Evolutionary conservation across 2,329 filamentous ascomycete species (phyloP), one percentile per base, ranked within the genome.

Genomic region (Salinomyces thailandicus): DNA sequence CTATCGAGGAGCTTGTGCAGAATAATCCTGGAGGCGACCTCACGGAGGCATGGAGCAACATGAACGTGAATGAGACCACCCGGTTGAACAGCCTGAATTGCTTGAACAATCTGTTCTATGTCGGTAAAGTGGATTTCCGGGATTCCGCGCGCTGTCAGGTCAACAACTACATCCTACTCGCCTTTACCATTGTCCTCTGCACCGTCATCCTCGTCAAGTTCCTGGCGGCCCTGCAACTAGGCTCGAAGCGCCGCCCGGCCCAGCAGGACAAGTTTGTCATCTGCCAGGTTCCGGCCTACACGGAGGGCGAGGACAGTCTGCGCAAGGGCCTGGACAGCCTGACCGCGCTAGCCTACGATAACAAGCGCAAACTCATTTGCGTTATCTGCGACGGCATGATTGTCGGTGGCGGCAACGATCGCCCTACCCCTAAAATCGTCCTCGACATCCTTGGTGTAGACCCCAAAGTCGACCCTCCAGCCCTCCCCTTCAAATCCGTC

Each of bases 181-280:
- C 77, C 2, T 93, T 95, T 55, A 83, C 86, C n/a, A 70, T 93
- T 53, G 68, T 96, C 9, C 68, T 98, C 36, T 85, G 81, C 55
- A 43, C 72, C 1, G 83, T 95, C 43, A 87, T 96, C 46, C 55
- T 78, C 34, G 64, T 83, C 63, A 98, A 96, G 62, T 98, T 98
- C 65, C 60, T 98, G 54, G 79, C 91, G 35, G 91, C 91, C 9
- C 71, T 98, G 28, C 91, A 95, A 54, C 84, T 98, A 42, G 87
- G 89, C 31, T 86, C 86, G 4, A 95, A 95, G 66, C 77, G 84
- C 41, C 79, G 85, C 13, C 91, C 91, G 2, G 73, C 82, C 5
- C 82, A 86, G 24, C 91, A 96, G 61, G 91, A 98, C 62, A 98
- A 96, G 59, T 98, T 98, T 52, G 87, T 98, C 51, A 96, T 98